Conservation (phyloP, 1,139 yeast genomes). For the Eremothecium cymbalariae region DNA sequence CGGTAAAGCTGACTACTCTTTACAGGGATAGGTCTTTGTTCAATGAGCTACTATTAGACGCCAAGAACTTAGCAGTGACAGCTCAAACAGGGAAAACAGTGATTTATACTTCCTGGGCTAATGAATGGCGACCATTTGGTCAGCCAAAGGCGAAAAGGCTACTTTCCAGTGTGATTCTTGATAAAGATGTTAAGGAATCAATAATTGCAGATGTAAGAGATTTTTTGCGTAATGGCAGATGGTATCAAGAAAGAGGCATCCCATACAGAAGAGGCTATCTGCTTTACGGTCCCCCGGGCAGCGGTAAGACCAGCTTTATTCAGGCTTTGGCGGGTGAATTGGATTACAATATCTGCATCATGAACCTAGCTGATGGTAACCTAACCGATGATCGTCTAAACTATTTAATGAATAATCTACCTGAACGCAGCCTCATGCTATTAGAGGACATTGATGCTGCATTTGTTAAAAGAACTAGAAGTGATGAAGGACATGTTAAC, state of each 20-base stretch:
- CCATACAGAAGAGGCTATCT: slow-evolving; percentile 95
- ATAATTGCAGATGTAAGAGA: slow-evolving; percentile 69
- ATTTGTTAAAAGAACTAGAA: slow-evolving; percentile 71
- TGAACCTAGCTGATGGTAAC: slow-evolving; percentile 83
- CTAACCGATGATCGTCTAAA: slow-evolving; percentile 90
- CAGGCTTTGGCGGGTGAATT: slow-evolving; percentile 95
- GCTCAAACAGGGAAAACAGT: slow-evolving; percentile 92
- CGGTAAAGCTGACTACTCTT: slow-evolving; percentile 83
- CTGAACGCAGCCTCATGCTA: slow-evolving; percentile 74
- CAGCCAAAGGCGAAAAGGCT: slow-evolving; percentile 85
- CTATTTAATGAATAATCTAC: slow-evolving; percentile 93
- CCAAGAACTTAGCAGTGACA: slow-evolving; percentile 73
- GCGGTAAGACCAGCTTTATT: slow-evolving; percentile 91
- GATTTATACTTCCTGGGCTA: slow-evolving; percentile 89
- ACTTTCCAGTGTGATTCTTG: slow-evolving; percentile 79
- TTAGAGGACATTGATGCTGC: slow-evolving; percentile 97
- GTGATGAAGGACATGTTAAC: slow-evolving; percentile 65
- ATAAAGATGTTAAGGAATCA: slow-evolving; percentile 57
- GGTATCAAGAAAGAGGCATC: slow-evolving; percentile 95
- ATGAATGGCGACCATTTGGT: slow-evolving; percentile 98
- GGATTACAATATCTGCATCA: slow-evolving; percentile 89
- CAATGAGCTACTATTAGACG: slow-evolving; percentile 68
- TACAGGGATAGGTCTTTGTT: slow-evolving; percentile 73
- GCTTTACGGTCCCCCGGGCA: slow-evolving; percentile 95
- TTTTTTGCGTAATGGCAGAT: slow-evolving; percentile 67